phyloP scores from a whole-genome alignment of 129 eudicot genomes.

The Smallanthus sonchifolius region DNA sequence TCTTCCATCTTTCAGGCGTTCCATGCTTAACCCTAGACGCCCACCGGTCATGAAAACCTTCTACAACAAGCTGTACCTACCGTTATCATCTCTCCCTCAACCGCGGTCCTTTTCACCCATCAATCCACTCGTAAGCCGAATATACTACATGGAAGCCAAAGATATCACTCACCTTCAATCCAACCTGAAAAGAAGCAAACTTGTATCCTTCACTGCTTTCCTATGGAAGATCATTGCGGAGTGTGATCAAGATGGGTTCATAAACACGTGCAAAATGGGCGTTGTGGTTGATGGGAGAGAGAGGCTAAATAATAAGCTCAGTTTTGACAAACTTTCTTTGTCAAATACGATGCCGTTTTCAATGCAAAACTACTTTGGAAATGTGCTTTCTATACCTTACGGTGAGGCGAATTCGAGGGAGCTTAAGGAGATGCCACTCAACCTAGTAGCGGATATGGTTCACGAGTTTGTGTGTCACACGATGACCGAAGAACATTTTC shows the following conservation, averaged over 20 bases:
- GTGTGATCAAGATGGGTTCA: constrained; percentile 11
- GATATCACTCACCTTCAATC: constrained; percentile 41
- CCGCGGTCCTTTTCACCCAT: constrained; percentile 7
- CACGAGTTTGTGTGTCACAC: constrained; percentile 31
- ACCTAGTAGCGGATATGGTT: constrained; percentile 29
- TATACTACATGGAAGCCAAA: constrained; percentile 32
- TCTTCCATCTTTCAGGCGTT: constrained; percentile 49
- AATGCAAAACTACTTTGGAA: constrained; percentile 54
- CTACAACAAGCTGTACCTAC: constrained; percentile 33
- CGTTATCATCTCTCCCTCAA: constrained; percentile 35
- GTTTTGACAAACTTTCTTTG: constrained; percentile 15
- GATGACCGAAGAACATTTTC: constrained; percentile 38
- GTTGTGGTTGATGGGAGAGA: constrained; percentile 57
- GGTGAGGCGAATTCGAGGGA: constrained; percentile 27
- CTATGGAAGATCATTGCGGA: constrained; percentile 49
- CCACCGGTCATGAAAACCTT: constrained; percentile 30
- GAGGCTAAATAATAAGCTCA: constrained; percentile 23
- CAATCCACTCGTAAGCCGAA: constrained; percentile 40
- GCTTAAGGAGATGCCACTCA: constrained; percentile 31
- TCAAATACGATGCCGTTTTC: constrained; percentile 20
- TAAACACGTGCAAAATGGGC: constrained; percentile 39
- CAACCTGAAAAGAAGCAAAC: constrained; percentile 25
- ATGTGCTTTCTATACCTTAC: constrained; percentile 53
- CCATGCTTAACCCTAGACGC: constrained; percentile 50
- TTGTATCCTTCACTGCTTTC: constrained; percentile 41